phyloP scores from a whole-genome alignment of 805 yeast species.

The Candida coquimbonensis region DNA sequence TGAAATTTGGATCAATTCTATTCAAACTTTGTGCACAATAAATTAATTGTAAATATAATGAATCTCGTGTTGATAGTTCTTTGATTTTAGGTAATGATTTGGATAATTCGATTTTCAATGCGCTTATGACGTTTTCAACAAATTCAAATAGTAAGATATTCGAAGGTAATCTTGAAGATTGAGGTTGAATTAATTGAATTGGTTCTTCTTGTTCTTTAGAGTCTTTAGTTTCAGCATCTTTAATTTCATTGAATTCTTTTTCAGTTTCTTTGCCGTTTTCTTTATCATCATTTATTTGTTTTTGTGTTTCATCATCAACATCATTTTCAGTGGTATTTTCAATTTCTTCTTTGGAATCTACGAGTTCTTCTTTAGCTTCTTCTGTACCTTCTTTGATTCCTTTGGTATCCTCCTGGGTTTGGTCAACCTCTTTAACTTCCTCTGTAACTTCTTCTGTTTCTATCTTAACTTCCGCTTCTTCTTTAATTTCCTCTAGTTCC shows the following conservation, averaged over 20 bases:
- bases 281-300: not conserved
- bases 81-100: slow-evolving; percentile 30
- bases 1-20: slow-evolving; percentile 64
- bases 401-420: not conserved
- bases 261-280: not conserved
- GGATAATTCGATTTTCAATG: slow-evolving; percentile 25
- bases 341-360: not conserved
- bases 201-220: not conserved
- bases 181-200: slow-evolving; percentile 6
- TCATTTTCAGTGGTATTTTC: not conserved
- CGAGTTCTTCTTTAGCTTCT: too few relatives aligned
- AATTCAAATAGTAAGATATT: slow-evolving; percentile 31
- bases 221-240: not conserved
- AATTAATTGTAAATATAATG: slow-evolving; percentile 72
- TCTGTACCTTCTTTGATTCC: not conserved
- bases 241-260: not conserved
- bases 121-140: slow-evolving; percentile 26
- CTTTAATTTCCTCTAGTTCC: slow-evolving; percentile 9
- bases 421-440: not conserved
- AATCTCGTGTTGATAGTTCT: slow-evolving; percentile 41
- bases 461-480: slow-evolving; percentile 7
- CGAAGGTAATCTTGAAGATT: slow-evolving; percentile 10
- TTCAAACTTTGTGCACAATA: slow-evolving; percentile 86
- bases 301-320: not conserved
- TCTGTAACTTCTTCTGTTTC: not conserved